phyloP scores from a whole-genome alignment of 1,139 yeast genomes.

The Lodderomyces theae region DNA sequence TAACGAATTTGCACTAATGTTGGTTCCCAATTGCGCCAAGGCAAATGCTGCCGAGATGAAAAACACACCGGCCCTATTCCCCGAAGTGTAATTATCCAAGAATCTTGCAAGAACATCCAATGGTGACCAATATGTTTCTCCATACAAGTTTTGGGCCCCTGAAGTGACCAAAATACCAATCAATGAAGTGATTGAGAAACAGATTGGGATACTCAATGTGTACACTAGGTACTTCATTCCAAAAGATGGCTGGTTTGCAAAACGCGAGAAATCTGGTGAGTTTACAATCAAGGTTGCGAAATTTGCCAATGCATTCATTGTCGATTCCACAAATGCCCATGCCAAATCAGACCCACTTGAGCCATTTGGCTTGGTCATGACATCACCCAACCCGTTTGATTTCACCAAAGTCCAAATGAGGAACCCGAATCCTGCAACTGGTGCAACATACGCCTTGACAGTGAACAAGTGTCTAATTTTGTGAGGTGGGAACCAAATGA shows the following conservation, averaged over 20 bases:
- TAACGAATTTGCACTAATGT: slow-evolving; percentile 83
- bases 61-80: slow-evolving; percentile 79
- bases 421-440: slow-evolving; percentile 77
- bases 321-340: slow-evolving; percentile 80
- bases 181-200: slow-evolving; percentile 77
- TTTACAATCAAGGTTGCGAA: slow-evolving; percentile 85
- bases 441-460: slow-evolving; percentile 70
- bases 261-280: slow-evolving; percentile 88
- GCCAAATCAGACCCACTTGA: slow-evolving; percentile 61
- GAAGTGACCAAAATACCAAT: slow-evolving; percentile 87
- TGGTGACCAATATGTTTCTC: slow-evolving; percentile 80
- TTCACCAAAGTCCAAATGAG: slow-evolving; percentile 77
- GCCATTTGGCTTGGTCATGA: slow-evolving; percentile 49
- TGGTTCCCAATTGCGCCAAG: slow-evolving; percentile 87
- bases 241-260: slow-evolving; percentile 53
- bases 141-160: slow-evolving; percentile 69
- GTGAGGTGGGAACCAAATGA: slow-evolving; percentile 64
- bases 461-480: slow-evolving; percentile 79
- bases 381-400: slow-evolving; percentile 73
- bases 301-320: slow-evolving; percentile 78
- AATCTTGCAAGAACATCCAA: slow-evolving; percentile 69
- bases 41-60: slow-evolving; percentile 75
- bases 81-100: slow-evolving; percentile 55
- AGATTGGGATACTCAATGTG: slow-evolving; percentile 65
- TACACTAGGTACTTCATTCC: slow-evolving; percentile 44